Percentiles rank a stretch among this genome's conserved stretches.
Evolutionary conservation across 2,329 filamentous ascomycete species (phyloP).

Genomic region (Fusarium bulbicola): DNA sequence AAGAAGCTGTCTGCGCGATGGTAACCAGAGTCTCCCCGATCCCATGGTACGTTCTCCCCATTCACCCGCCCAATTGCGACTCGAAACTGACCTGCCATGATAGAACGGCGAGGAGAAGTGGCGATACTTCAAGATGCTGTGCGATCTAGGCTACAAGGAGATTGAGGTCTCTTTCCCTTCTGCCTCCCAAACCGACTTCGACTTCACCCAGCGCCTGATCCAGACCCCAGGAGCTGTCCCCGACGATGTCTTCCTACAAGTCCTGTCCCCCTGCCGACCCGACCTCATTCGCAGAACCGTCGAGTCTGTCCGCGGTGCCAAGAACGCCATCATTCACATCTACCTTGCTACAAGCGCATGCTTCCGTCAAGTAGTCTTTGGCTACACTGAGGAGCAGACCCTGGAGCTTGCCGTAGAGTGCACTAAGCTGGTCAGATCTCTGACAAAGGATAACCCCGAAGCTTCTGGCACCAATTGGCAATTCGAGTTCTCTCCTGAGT

Average conservation of each 20-base stretch:
- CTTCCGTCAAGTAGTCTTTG: conserved; percentile 91
- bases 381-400: conserved; percentile 83
- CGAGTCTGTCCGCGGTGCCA: conserved; percentile 85
- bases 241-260: conserved; percentile 89
- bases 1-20: conserved; percentile 69
- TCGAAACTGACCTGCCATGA: neutral
- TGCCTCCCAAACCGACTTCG: conserved; percentile 93
- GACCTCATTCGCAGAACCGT: conserved; percentile 89
- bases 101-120: conserved; percentile 96
- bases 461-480: conserved; percentile 72
- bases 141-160: conserved; percentile 94
- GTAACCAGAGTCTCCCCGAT: conserved; percentile 91
- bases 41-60: conserved; percentile 75
- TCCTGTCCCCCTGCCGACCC: conserved; percentile 89
- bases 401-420: conserved; percentile 85
- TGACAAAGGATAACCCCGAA: conserved; percentile 82
- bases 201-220: conserved; percentile 88
- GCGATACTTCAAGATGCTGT: conserved; percentile 93
- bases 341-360: conserved; percentile 97
- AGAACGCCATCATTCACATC: conserved; percentile 94
- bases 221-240: conserved; percentile 54
- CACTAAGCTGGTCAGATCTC: conserved; percentile 83
- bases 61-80: neutral
- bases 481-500: conserved; percentile 86
- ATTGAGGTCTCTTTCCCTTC: conserved; percentile 97